Conservation (phyloP, 148 eudicot species). For the Rhododendron simsii region DNA sequence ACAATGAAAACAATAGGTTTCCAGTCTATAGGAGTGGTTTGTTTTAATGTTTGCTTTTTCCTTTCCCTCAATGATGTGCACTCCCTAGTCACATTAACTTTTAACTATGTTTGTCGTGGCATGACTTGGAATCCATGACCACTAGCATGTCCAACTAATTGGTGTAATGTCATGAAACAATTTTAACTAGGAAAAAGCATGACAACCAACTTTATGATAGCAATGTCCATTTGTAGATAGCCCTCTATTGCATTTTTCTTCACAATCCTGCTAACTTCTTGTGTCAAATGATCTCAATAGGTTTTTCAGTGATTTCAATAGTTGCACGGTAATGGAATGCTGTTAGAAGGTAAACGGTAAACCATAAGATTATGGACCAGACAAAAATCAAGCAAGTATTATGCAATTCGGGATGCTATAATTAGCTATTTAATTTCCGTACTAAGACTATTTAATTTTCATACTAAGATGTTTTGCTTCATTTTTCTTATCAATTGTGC, state of each 20-base stretch:
- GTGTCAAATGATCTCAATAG: not conserved
- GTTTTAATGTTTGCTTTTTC: not conserved
- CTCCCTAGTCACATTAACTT: not conserved
- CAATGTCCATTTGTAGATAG: not conserved
- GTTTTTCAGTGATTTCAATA: not conserved
- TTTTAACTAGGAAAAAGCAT: not conserved
- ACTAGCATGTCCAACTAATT: not conserved
- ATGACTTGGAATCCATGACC: not conserved
- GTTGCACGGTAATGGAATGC: not conserved
- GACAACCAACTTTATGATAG: not conserved
- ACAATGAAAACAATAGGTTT: not conserved
- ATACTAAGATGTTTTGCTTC: not conserved
- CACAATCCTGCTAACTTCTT: constrained; percentile 4
- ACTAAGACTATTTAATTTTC: not conserved
- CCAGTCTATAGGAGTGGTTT: not conserved
- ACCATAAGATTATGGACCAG: not conserved
- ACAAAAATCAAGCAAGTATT: not conserved
- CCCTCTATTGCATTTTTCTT: not conserved
- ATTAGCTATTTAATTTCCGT: not conserved
- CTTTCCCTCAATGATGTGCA: not conserved
- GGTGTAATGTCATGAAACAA: not conserved
- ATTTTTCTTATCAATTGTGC: not conserved
- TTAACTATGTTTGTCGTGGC: not conserved
- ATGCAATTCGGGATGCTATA: not conserved
- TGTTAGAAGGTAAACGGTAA: not conserved